Evolutionary conservation across 257 asterid genomes (phyloP), one percentile per base, ranked within the genome.

Genomic region (Oldenlandia corymbosa): DNA sequence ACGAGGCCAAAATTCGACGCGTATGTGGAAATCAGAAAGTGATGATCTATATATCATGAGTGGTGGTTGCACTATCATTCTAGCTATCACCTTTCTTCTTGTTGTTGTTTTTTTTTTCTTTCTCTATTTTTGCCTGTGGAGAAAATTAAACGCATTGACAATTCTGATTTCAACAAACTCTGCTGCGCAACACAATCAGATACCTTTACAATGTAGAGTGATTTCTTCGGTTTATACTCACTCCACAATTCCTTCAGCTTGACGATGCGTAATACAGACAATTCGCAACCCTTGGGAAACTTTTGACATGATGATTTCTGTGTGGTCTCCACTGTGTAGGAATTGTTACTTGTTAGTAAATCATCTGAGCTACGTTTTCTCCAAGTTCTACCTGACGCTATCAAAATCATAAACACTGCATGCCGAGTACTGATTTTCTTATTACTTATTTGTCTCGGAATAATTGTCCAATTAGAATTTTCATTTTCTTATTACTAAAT

Each of bases 201-300:
- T n/a, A n/a, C n/a, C n/a, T n/a, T n/a, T n/a, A n/a, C n/a, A n/a
- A n/a, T n/a, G n/a, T n/a, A n/a, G n/a, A n/a, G n/a, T n/a, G n/a
- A n/a, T n/a, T n/a, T n/a, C n/a, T n/a, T n/a, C n/a, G n/a, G n/a
- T n/a, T n/a, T n/a, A n/a, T n/a, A n/a, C n/a, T n/a, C n/a, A n/a
- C n/a, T n/a, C n/a, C n/a, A n/a, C n/a, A n/a, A n/a, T 58, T 58
- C 28, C 72, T 68, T 68, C 65, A 23, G 36, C 28, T 68, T 26
- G 21, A 68, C 72, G 72, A 58, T 32, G 58, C 24, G 13, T 28
- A 11, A 30, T 27, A 45, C 66, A 17, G 26, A 45, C 53, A 7
- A 42, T 58, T 39, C 34, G 41, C 43, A 2, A 2, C 43, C 4
- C 26, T 10, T 32, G 39, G 39, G 39, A 34, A 9, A 34, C 39